These are phyloP conservation scores for Aspergillus awamori DNA, from an alignment of 2,329 filamentous ascomycete genomes.

Conservation along the genomic window DNA sequence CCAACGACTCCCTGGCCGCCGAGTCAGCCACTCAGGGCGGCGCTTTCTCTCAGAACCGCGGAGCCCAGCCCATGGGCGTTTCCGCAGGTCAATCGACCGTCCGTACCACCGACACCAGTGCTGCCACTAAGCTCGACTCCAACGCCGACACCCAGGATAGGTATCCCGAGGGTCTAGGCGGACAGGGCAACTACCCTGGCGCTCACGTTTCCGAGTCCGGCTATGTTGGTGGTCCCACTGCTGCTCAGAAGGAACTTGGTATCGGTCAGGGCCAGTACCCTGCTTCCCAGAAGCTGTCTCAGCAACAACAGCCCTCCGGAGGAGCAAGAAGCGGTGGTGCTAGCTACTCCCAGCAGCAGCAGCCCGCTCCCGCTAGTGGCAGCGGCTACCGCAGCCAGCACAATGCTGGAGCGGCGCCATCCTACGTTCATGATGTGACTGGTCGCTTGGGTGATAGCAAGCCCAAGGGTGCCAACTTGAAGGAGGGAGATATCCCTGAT, in stretches of 20 bases:
- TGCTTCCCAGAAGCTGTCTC: constrained; percentile 19
- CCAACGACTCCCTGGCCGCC: constrained; percentile 72
- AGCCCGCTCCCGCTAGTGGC: constrained; percentile 24
- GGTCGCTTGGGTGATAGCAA: constrained; percentile 38
- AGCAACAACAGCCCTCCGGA: background rate
- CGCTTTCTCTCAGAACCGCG: constrained; percentile 62
- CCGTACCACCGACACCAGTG: constrained; percentile 59
- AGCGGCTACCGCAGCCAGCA: constrained; percentile 31
- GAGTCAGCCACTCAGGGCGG: constrained; percentile 67
- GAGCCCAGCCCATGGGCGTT: constrained; percentile 54
- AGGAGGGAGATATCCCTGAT: constrained; percentile 50
- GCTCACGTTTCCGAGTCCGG: constrained; percentile 36
- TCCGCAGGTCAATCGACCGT: constrained; percentile 57
- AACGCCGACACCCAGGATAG: constrained; percentile 47
- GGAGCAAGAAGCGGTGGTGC: background rate
- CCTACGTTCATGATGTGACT: constrained; percentile 42
- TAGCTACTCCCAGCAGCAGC: background rate
- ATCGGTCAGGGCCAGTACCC: constrained; percentile 28
- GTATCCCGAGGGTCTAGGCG: constrained; percentile 44
- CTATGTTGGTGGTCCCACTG: constrained; percentile 40
- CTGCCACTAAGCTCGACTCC: constrained; percentile 54
- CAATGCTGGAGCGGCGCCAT: constrained; percentile 39
- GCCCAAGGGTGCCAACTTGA: constrained; percentile 57
- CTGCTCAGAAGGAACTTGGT: constrained; percentile 35
- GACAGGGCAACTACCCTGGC: constrained; percentile 44